Percentiles rank a stretch among this genome's conserved stretches.
phyloP scores from a whole-genome alignment of 2,329 filamentous ascomycete genomes.

The Colletotrichum abscissum region DNA sequence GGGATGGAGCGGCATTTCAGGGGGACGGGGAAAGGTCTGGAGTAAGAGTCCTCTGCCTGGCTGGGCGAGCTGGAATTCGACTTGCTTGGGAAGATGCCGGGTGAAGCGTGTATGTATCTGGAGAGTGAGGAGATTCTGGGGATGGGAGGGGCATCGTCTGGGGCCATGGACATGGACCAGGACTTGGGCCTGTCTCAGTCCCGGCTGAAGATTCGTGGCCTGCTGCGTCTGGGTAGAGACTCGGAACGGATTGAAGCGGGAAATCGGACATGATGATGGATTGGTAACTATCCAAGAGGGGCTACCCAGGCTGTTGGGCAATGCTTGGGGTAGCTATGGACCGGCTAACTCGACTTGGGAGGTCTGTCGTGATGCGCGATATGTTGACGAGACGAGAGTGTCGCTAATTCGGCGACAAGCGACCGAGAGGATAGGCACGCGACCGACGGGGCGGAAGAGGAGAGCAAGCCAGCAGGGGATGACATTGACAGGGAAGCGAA shows the following conservation, averaged over 20 bases:
- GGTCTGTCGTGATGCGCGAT: conserved; percentile 23
- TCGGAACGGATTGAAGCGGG: conserved; percentile 21
- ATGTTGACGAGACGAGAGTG: background rate
- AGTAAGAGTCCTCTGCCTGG: background rate
- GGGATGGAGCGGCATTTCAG: background rate
- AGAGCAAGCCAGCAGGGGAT: background rate
- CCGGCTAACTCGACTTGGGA: conserved; percentile 28
- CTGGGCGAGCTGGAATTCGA: background rate
- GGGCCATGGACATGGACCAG: background rate
- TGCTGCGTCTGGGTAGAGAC: background rate
- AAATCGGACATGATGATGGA: background rate
- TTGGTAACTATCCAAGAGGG: background rate
- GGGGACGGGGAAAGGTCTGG: background rate
- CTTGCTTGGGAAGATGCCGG: background rate
- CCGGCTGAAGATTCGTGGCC: conserved; percentile 12
- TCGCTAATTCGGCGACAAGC: conserved; percentile 6
- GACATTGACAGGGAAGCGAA: background rate
- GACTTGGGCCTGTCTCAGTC: conserved; percentile 6
- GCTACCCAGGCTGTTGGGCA: background rate
- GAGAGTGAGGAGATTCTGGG: background rate
- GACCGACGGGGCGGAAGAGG: conserved; percentile 4
- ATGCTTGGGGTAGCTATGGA: background rate
- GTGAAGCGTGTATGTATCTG: background rate
- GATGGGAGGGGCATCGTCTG: conserved; percentile 1
- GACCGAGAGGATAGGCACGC: conserved; percentile 12